These are phyloP conservation scores for Grammothele lineata DNA, from an alignment of 768 basidiomycete species.

Conservation along the genomic window DNA sequence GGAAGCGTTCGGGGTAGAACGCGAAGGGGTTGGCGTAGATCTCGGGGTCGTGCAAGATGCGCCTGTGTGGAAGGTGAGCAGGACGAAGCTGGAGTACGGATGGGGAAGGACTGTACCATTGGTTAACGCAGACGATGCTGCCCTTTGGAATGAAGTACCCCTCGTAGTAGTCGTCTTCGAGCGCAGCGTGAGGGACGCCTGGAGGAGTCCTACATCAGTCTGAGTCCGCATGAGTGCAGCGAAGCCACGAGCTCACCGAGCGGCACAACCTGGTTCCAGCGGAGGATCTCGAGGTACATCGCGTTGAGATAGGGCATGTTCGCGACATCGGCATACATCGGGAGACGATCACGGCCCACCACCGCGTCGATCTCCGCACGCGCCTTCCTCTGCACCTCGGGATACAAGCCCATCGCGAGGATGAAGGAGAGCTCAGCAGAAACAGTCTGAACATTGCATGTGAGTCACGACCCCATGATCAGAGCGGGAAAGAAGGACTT, in stretches of 20 bases:
- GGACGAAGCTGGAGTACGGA: no score
- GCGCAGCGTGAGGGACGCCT: constrained; percentile 21
- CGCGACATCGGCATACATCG: constrained; percentile 30
- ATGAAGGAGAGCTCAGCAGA: constrained; percentile 25
- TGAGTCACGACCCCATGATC: not conserved
- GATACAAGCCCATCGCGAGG: constrained; percentile 34
- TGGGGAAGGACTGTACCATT: no score
- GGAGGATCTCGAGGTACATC: constrained; percentile 28
- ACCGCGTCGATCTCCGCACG: constrained; percentile 34
- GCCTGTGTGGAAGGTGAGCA: constrained; percentile 16
- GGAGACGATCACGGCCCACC: constrained; percentile 37
- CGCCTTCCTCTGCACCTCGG: constrained; percentile 32
- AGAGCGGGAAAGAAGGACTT: not conserved
- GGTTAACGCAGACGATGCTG: constrained; percentile 21
- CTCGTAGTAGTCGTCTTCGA: constrained; percentile 24
- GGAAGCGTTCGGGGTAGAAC: constrained; percentile 27
- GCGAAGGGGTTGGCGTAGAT: constrained; percentile 18
- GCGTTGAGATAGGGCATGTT: constrained; percentile 22
- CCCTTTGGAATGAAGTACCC: constrained; percentile 28
- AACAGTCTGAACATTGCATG: constrained; percentile 21
- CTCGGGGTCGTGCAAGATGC: constrained; percentile 22
- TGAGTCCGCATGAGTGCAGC: no score
- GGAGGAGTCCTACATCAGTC: no score
- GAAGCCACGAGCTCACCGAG: constrained; percentile 29
- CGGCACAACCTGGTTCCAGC: constrained; percentile 33